phyloP scores from a whole-genome alignment of 345 rosid genomes.

The Eucalyptus melliodora region DNA sequence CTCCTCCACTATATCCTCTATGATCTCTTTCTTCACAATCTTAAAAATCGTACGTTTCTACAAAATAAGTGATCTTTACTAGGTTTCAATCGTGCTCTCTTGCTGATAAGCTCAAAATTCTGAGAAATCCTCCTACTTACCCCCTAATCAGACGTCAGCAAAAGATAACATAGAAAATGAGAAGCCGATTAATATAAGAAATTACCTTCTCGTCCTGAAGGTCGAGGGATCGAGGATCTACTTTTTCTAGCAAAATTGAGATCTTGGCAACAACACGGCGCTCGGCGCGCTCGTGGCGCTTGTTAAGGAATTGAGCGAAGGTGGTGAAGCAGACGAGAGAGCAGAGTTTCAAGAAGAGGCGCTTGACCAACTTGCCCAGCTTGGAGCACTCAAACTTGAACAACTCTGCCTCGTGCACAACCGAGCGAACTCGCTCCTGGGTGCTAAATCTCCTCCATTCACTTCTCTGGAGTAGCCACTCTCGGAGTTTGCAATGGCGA shows the following conservation, averaged over 20 bases:
- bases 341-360: conserved; percentile 44
- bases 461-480: not conserved
- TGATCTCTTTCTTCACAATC: not conserved
- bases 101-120: not conserved
- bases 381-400: conserved; percentile 26
- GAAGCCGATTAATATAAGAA: not conserved
- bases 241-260: not conserved
- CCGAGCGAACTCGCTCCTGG: conserved; percentile 30
- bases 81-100: not conserved
- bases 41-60: not conserved
- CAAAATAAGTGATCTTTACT: not conserved
- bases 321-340: conserved; percentile 25
- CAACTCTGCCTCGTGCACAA: conserved; percentile 34
- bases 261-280: not conserved
- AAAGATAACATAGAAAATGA: not conserved
- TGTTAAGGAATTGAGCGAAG: not conserved
- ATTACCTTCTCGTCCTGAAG: not conserved
- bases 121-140: not conserved
- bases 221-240: not conserved
- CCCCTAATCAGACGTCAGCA: not conserved
- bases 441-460: conserved; percentile 31
- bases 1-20: not conserved
- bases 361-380: conserved; percentile 39
- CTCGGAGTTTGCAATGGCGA: not conserved
- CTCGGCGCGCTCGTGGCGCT: not conserved